A percentile compares a stretch with the other conserved stretches of the same genome.
Conservation (phyloP, 176 grass and related monocot genomes). For the Lolium multiflorum region DNA sequence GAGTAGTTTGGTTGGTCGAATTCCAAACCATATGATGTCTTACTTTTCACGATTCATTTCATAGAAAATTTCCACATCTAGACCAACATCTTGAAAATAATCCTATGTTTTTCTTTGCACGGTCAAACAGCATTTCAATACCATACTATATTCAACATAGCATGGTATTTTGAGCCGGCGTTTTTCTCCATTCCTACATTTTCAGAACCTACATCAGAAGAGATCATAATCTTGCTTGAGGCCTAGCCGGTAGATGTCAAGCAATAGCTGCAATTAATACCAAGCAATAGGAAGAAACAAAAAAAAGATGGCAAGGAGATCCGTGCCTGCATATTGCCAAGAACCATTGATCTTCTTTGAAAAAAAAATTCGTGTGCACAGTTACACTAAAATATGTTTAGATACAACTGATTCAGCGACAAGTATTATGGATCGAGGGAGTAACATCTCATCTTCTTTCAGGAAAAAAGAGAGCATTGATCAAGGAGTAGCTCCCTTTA, state of each 20-base stretch:
- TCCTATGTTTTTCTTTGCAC: background rate
- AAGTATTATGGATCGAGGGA: too few relatives aligned
- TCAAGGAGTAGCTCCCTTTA: conserved; percentile 38
- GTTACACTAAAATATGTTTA: too few relatives aligned
- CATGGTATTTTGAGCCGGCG: too few relatives aligned
- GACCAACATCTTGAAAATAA: background rate
- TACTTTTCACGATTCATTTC: background rate
- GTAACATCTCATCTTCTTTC: background rate
- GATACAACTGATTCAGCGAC: too few relatives aligned
- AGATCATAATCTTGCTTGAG: conserved; percentile 4
- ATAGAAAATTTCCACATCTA: background rate
- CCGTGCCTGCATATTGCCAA: conserved; percentile 55
- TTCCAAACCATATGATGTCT: background rate
- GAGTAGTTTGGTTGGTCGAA: background rate
- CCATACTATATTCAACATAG: too few relatives aligned
- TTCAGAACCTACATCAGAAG: background rate
- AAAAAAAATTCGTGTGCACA: background rate
- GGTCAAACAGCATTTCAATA: background rate
- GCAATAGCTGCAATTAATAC: background rate
- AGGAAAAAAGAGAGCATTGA: background rate
- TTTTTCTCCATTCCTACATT: background rate
- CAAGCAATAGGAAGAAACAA: background rate
- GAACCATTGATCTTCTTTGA: conserved; percentile 13
- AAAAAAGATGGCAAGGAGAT: conserved; percentile 42
- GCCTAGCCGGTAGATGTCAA: background rate